phyloP scores from a whole-genome alignment of 148 eudicot species.

The Diospyros kaki region DNA sequence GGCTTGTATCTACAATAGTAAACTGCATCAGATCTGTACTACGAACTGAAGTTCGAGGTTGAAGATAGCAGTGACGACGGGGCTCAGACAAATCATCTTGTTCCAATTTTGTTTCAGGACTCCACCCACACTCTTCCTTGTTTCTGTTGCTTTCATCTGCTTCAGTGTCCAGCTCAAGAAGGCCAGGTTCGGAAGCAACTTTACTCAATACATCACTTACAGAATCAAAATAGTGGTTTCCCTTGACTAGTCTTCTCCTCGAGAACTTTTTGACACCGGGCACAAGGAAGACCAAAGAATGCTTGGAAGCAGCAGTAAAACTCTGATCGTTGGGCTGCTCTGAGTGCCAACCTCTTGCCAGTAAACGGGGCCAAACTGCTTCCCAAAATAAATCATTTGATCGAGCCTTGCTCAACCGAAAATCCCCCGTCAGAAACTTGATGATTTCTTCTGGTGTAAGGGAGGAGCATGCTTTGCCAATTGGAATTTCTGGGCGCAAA shows the following conservation, averaged over 20 bases:
- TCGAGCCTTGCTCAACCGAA: constrained; percentile 75
- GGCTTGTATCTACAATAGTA: constrained; percentile 43
- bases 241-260: constrained; percentile 60
- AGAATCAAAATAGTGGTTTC: constrained; percentile 74
- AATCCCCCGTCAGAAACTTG: constrained; percentile 67
- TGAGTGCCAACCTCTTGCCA: constrained; percentile 93
- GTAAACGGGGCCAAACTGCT: constrained; percentile 96
- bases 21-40: constrained; percentile 21
- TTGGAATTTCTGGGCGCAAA: constrained; percentile 50
- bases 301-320: constrained; percentile 34
- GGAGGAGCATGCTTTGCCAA: constrained; percentile 69
- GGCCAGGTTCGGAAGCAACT: constrained; percentile 60
- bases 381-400: constrained; percentile 92
- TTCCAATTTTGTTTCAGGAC: constrained; percentile 22
- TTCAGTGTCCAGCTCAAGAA: constrained; percentile 57
- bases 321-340: constrained; percentile 54
- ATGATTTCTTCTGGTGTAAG: constrained; percentile 64
- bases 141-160: constrained; percentile 18
- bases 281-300: constrained; percentile 64
- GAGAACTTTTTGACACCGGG: constrained; percentile 81
- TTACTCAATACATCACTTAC: constrained; percentile 62
- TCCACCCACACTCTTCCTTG: constrained; percentile 35
- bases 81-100: constrained; percentile 32
- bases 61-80: constrained; percentile 31
- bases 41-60: constrained; percentile 36